Percentiles rank a stretch among this genome's conserved stretches.
phyloP scores from a whole-genome alignment of 345 rosid genomes.

The Sonneratia alba region DNA sequence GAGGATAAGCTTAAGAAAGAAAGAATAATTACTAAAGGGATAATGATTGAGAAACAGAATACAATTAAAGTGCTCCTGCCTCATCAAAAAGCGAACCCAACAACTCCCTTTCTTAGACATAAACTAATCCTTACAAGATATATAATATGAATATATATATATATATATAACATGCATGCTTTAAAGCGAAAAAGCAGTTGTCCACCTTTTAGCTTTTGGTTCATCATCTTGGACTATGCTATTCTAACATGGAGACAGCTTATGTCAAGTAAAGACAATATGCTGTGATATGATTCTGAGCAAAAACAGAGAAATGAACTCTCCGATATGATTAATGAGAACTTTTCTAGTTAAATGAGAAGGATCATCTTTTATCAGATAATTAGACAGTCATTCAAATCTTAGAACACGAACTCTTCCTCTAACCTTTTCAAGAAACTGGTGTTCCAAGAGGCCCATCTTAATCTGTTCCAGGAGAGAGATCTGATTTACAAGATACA shows the following conservation, averaged over 20 bases:
- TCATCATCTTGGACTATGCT: neutral
- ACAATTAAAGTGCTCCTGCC: neutral
- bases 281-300: neutral
- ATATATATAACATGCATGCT: too few relatives aligned
- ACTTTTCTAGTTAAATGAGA: neutral
- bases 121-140: neutral
- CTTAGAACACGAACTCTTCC: neutral
- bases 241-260: neutral
- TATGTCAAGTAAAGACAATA: neutral
- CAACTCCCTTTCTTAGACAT: constrained; percentile 4
- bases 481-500: neutral
- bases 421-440: neutral
- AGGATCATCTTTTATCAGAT: neutral
- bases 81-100: constrained; percentile 5
- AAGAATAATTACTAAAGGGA: neutral
- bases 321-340: neutral
- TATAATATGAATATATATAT: too few relatives aligned
- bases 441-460: neutral
- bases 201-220: neutral
- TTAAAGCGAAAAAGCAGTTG: neutral
- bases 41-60: neutral
- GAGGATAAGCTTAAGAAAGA: neutral
- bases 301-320: too few relatives aligned
- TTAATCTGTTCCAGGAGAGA: neutral
- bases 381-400: neutral